A percentile compares a stretch with the other conserved stretches of the same genome.
Conservation (phyloP, 2,329 filamentous ascomycete genomes). For the Cladorrhinum sp. region DNA sequence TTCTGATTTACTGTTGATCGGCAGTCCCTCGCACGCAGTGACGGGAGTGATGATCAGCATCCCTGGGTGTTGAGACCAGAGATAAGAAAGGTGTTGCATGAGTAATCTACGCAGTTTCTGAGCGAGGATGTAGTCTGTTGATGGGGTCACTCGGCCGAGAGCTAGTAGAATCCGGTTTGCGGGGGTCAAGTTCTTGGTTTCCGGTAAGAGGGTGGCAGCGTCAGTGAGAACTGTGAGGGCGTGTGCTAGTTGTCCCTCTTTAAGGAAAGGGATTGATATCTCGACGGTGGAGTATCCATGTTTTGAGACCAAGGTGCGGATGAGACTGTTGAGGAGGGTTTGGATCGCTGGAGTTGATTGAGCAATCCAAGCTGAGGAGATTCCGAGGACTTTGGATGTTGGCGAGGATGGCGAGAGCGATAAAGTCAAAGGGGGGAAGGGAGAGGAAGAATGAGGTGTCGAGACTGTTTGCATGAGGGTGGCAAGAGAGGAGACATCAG, state of each 20-base stretch:
- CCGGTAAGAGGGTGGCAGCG: constrained; percentile 43
- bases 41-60: constrained; percentile 71
- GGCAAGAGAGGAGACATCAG: constrained; percentile 64
- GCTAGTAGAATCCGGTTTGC: constrained; percentile 65
- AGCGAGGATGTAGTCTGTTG: constrained; percentile 64
- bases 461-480: constrained; percentile 63
- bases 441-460: constrained; percentile 56
- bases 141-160: constrained; percentile 59
- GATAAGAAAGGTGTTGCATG: constrained; percentile 66
- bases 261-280: constrained; percentile 55
- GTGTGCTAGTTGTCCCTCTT: constrained; percentile 68
- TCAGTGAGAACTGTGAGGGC: constrained; percentile 71
- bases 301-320: constrained; percentile 52
- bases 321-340: constrained; percentile 38
- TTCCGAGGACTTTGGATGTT: constrained; percentile 51
- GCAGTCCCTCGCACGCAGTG: constrained; percentile 48
- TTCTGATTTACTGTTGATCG: constrained; percentile 37
- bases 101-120: constrained; percentile 67
- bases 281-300: constrained; percentile 53
- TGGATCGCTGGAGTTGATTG: constrained; percentile 42
- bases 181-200: constrained; percentile 51
- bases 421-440: constrained; percentile 45
- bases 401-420: constrained; percentile 28
- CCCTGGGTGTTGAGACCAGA: constrained; percentile 64
- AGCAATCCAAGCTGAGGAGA: constrained; percentile 63